Base-by-base conservation (phyloP, 164 flowering plant species). In the Stephania cephalantha region DNA sequence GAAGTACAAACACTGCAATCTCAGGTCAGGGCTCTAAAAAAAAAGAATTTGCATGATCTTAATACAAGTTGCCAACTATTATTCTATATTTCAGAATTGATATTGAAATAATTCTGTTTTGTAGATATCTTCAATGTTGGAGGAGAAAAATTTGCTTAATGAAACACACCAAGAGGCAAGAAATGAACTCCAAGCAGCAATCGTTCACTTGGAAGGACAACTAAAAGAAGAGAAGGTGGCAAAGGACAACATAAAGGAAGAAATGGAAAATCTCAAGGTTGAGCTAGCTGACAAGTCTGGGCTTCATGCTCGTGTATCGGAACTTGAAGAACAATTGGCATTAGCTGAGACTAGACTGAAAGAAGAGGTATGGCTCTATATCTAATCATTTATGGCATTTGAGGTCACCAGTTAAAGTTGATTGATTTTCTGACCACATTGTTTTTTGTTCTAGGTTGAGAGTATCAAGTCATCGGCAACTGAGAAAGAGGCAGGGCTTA, bases 61-160 rank as follows among this genome's bases (percentile, higher is more conserved):
- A 46, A 50, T 46, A 70, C 22, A 22, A 50, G 0, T 50, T 52
- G 10, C 18, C 20, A 46, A 8, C 31, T 52, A 25, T 48, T 29
- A n/a, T 50, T 29, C 30, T 12, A 35, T 2, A 35, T 4, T 35
- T 35, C 42, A 35, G 42, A 35, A 35, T 35, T 35, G 42, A 35
- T 35, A 35, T 35, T 35, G 42, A 35, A 35, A 35, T 35, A 35
- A 35, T 35, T 35, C 20, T 31, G 6, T 68, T 9, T 63, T 82
- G 42, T 92, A 95, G 99, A 83, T 95, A 74, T 82, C 89, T 80
- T 84, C 94, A 69, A 74, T 88, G 9, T 77, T 84, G 87, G 97
- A 92, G 81, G 98, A 95, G 82, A 93, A 91, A 73, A 82, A 78
- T 74, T 73, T 78, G 68, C 88, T 91, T 70, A 86, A 78, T 76